Evolutionary conservation across 73 alveolate species (phyloP).

Genomic region (Loxodes magnus): DNA sequence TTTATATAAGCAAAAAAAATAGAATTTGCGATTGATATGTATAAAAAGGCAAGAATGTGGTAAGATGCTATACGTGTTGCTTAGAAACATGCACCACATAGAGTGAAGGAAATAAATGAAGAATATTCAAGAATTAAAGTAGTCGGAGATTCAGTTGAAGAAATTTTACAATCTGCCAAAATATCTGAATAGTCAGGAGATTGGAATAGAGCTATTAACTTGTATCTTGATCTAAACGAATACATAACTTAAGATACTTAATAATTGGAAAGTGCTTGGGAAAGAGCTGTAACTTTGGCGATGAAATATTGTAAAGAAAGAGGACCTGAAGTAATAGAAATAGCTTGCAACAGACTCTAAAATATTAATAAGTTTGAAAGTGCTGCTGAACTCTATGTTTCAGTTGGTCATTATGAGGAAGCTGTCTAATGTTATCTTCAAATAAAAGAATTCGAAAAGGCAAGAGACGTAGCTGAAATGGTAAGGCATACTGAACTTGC

Average conservation of each 20-base stretch:
- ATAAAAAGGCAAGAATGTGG: constrained; percentile 69
- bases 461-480: constrained; percentile 70
- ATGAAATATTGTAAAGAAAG: constrained; percentile 89
- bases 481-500: constrained; percentile 59
- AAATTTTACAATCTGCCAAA: constrained; percentile 77
- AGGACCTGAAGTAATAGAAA: constrained; percentile 82
- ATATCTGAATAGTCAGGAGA: constrained; percentile 95
- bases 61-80: constrained; percentile 93
- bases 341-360: constrained; percentile 82
- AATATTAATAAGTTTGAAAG: constrained; percentile 68
- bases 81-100: constrained; percentile 94
- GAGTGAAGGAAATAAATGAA: no score
- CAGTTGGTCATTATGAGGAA: constrained; percentile 91
- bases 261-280: constrained; percentile 69
- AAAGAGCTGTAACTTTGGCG: constrained; percentile 83
- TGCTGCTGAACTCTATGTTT: constrained; percentile 93
- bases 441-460: constrained; percentile 76
- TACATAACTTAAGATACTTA: constrained; percentile 79
- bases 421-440: constrained; percentile 81
- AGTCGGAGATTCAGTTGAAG: no score
- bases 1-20: constrained; percentile 93
- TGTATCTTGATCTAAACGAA: constrained; percentile 84
- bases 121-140: no score
- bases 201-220: constrained; percentile 85
- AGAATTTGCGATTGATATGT: constrained; percentile 84